Evolutionary conservation across 2,329 filamentous ascomycete genomes (phyloP).

Genomic region (Alternaria arborescens): DNA sequence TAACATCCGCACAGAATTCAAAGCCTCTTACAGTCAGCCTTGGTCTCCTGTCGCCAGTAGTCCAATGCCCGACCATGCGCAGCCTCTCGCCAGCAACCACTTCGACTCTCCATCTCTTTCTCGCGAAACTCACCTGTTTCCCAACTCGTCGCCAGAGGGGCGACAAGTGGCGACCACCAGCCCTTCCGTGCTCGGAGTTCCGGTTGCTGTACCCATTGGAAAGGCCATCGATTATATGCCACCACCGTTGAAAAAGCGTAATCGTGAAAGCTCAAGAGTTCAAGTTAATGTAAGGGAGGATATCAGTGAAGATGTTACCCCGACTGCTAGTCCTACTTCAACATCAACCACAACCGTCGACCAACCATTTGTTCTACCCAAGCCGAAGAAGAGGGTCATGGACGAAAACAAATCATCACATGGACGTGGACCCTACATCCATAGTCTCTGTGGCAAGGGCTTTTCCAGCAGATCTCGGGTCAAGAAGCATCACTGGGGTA

Average conservation of each 20-base stretch:
- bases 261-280: not conserved
- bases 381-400: not conserved
- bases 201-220: conserved; percentile 16
- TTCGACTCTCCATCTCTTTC: not conserved
- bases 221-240: conserved; percentile 18
- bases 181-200: conserved; percentile 14
- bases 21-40: not conserved
- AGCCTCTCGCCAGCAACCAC: not conserved
- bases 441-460: conserved; percentile 40
- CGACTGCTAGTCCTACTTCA: not conserved
- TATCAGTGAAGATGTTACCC: not conserved
- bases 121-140: not conserved
- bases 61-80: not conserved
- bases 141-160: conserved; percentile 2
- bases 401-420: not conserved
- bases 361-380: not conserved
- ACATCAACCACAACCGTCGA: not conserved
- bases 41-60: not conserved
- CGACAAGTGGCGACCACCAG: not conserved
- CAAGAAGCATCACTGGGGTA: conserved; percentile 49
- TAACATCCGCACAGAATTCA: not conserved
- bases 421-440: conserved; percentile 28
- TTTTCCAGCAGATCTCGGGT: conserved; percentile 37
- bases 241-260: conserved; percentile 14
- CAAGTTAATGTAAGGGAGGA: not conserved